phyloP scores from a whole-genome alignment of 116 monocot genomes.

The Dioscorea cayenensis region DNA sequence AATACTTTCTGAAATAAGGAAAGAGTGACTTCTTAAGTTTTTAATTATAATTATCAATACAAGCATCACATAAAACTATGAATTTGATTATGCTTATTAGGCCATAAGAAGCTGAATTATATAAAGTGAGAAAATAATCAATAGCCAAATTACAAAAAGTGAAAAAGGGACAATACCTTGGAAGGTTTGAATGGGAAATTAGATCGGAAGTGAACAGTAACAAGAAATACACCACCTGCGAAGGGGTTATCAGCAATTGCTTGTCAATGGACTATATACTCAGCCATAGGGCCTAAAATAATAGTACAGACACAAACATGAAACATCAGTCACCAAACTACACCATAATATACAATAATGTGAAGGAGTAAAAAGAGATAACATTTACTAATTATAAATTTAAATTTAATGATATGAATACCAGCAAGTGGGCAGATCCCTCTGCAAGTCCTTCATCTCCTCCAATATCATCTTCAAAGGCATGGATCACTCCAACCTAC shows the following conservation, averaged over 20 bases:
- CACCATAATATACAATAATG: too few species aligned
- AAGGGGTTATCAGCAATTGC: slow-evolving; percentile 26
- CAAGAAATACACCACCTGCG: slow-evolving; percentile 32
- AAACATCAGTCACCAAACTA: too few species aligned
- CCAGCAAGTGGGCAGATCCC: slow-evolving; percentile 9
- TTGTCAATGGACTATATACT: slow-evolving; percentile 12
- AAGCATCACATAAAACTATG: too few species aligned
- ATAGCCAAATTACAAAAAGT: neutral
- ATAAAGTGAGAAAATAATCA: too few species aligned
- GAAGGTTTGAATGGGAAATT: slow-evolving; percentile 35
- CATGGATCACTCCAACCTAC: neutral
- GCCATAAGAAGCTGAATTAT: too few species aligned
- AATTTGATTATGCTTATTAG: too few species aligned
- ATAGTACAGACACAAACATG: neutral
- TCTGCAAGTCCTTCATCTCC: slow-evolving; percentile 23
- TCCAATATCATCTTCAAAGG: slow-evolving; percentile 13
- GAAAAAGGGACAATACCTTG: slow-evolving; percentile 11
- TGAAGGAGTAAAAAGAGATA: too few species aligned
- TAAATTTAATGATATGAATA: neutral
- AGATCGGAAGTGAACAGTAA: slow-evolving; percentile 15
- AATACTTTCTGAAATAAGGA: too few species aligned
- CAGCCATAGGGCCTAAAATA: slow-evolving; percentile 24
- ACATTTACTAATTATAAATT: too few species aligned
- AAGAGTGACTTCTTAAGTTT: too few species aligned
- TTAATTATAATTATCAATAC: too few species aligned